Evolutionary conservation across 805 yeast species (phyloP).

Genomic region (Wickerhamiella vanderwaltii): DNA sequence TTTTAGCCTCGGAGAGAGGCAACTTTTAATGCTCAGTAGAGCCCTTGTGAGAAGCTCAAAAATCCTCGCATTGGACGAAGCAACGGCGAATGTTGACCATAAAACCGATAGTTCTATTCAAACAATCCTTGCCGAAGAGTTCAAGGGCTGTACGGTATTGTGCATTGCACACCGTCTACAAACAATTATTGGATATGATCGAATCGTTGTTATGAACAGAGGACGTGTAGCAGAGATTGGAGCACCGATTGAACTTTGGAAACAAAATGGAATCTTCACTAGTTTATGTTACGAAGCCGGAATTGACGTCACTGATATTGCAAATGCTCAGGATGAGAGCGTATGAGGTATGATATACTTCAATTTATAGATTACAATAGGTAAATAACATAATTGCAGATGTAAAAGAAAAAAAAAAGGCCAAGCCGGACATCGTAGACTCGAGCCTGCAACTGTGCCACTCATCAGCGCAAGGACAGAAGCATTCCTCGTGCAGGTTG

Average conservation of each 20-base stretch:
- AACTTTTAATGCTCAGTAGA: constrained; percentile 54
- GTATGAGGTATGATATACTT: no score
- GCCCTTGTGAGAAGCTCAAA: constrained; percentile 53
- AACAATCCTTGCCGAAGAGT: constrained; percentile 43
- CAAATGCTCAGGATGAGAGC: no score
- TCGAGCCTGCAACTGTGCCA: no score
- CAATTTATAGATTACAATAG: no score
- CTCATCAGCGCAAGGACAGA: no score
- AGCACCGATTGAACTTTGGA: constrained; percentile 35
- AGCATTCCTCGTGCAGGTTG: no score
- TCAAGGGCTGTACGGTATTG: constrained; percentile 49
- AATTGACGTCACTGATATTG: no score
- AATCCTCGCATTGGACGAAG: constrained; percentile 59
- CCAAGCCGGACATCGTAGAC: no score
- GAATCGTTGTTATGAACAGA: constrained; percentile 45
- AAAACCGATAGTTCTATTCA: constrained; percentile 60
- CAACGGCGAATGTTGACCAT: constrained; percentile 65
- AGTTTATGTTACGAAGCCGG: constrained; percentile 1
- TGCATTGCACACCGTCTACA: constrained; percentile 63
- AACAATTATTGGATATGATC: constrained; percentile 48
- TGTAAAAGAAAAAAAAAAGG: no score
- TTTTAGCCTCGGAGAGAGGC: constrained; percentile 57
- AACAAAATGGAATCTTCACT: not conserved
- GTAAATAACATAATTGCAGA: no score
- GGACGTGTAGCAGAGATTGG: constrained; percentile 46